A percentile compares a stretch with the other conserved stretches of the same genome.
Conservation (phyloP, 805 yeast genomes). For the Kazachstania kunashirensis region DNA sequence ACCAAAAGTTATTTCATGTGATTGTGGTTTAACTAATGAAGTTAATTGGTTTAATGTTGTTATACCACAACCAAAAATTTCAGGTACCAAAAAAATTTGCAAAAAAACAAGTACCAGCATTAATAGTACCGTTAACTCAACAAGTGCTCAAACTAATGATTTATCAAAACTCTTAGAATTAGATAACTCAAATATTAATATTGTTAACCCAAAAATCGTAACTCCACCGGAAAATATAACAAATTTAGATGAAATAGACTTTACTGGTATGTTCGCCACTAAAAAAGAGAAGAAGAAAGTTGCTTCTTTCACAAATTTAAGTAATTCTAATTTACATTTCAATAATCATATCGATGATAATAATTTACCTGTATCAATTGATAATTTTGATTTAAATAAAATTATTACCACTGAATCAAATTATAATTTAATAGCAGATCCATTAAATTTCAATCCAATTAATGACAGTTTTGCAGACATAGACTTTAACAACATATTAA, state of each 20-base stretch:
- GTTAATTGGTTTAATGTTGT: conserved; percentile 25
- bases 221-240: conserved; percentile 2
- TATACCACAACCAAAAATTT: conserved; percentile 18
- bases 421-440: neutral
- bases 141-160: neutral
- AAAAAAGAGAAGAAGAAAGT: neutral
- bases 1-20: conserved; percentile 27
- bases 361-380: neutral
- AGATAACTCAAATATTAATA: neutral
- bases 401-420: conserved; percentile 1
- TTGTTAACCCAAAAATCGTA: conserved; percentile 1
- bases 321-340: neutral
- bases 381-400: neutral
- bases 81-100: conserved; percentile 5
- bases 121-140: neutral
- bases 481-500: neutral
- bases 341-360: neutral
- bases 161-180: neutral
- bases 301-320: no score
- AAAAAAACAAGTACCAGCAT: conserved; percentile 1
- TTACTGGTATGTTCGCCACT: conserved; percentile 25
- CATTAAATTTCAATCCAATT: neutral
- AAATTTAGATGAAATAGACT: conserved; percentile 26
- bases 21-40: conserved; percentile 30
- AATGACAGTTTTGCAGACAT: neutral